phyloP scores from a whole-genome alignment of 352 stramenopile genomes.

The Blastocystis sp. region DNA sequence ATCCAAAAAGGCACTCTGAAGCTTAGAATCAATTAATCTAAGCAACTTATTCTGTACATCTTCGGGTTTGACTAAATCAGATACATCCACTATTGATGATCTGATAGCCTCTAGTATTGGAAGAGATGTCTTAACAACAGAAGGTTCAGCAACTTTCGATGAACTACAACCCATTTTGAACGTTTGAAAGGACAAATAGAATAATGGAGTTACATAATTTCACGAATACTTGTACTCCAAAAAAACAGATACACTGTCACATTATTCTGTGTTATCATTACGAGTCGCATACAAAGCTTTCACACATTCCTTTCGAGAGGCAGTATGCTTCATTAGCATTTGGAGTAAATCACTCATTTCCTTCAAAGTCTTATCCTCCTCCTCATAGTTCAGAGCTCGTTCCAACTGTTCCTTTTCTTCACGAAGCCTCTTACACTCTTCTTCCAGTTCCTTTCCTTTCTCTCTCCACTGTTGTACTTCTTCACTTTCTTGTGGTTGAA shows the following conservation, averaged over 20 bases:
- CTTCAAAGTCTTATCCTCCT: background rate
- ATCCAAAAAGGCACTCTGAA: background rate
- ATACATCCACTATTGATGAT: background rate
- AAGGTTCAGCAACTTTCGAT: background rate
- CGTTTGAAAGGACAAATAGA: background rate
- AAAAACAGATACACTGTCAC: background rate
- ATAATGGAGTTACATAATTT: background rate
- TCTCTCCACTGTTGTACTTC: background rate
- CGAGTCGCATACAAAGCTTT: background rate
- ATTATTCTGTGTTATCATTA: background rate
- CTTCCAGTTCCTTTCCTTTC: background rate
- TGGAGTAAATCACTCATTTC: background rate
- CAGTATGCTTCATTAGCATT: background rate
- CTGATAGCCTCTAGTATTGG: conserved; percentile 1
- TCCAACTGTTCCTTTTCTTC: conserved; percentile 28
- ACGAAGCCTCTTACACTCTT: background rate
- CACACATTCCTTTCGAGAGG: background rate
- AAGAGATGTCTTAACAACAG: background rate
- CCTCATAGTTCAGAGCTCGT: background rate
- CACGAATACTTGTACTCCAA: background rate
- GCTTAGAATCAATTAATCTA: conserved; percentile 9
- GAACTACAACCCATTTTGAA: conserved; percentile 3
- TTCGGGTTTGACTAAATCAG: background rate
- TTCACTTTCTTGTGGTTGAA: background rate
- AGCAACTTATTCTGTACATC: background rate